Percentiles rank a stretch among this genome's conserved stretches.
phyloP scores from a whole-genome alignment of 768 basidiomycete genomes.

The Mycena rebaudengoi region DNA sequence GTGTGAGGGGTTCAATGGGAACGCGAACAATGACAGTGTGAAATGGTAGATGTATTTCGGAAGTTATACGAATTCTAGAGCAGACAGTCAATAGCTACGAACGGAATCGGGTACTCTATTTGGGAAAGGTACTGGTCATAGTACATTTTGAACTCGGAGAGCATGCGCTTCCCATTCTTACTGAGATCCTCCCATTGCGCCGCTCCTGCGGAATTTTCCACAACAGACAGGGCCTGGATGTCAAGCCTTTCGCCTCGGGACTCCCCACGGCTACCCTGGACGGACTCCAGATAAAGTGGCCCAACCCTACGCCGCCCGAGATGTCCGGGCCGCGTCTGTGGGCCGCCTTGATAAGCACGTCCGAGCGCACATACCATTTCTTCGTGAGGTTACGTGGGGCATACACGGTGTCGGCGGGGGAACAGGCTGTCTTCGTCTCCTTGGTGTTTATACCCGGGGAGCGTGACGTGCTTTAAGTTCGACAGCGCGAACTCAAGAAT shows the following conservation, averaged over 20 bases:
- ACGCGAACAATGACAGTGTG: no score
- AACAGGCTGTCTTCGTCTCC: neutral
- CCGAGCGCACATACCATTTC: slow-evolving; percentile 7
- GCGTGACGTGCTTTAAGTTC: neutral
- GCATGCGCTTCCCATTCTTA: neutral
- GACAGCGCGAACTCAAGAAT: neutral
- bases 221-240: neutral
- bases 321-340: neutral
- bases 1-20: no score
- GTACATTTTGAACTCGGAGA: neutral
- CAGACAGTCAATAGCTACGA: no score
- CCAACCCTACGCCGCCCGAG: neutral
- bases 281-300: slow-evolving; percentile 10
- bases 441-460: neutral
- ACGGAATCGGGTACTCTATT: no score
- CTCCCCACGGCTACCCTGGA: neutral
- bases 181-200: neutral
- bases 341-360: neutral
- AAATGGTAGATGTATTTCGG: no score
- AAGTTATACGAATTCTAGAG: no score
- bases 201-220: neutral
- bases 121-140: no score
- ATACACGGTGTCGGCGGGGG: slow-evolving; percentile 3
- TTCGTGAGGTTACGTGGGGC: slow-evolving; percentile 17
- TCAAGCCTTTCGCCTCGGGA: neutral